Conservation (phyloP, 2,329 filamentous ascomycete genomes). For the Nemania sp. region DNA sequence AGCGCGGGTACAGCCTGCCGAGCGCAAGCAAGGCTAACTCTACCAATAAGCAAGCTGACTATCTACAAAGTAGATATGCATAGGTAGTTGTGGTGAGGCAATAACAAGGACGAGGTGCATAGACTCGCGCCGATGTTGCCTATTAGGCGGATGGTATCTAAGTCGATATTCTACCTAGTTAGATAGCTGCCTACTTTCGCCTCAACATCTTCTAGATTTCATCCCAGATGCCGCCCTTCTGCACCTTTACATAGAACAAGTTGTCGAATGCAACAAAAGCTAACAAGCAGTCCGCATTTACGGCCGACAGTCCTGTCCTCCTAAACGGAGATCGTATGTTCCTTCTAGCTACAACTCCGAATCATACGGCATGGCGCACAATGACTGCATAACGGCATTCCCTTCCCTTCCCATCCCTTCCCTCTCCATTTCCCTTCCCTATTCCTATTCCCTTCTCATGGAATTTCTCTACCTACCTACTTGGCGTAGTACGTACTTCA, state of each 20-base stretch:
- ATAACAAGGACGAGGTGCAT: background rate
- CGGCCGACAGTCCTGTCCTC: background rate
- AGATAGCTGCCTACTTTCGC: background rate
- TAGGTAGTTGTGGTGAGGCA: background rate
- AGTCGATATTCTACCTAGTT: background rate
- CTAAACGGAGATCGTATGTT: slow-evolving; percentile 4
- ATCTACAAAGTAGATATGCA: too few relatives aligned
- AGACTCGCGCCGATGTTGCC: background rate
- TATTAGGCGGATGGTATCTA: background rate
- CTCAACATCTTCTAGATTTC: background rate
- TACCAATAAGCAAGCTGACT: background rate
- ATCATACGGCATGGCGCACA: background rate
- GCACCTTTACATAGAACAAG: background rate
- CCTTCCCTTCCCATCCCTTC: background rate
- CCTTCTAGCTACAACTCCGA: background rate
- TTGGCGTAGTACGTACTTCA: background rate
- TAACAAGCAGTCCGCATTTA: background rate
- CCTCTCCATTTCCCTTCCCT: too few relatives aligned
- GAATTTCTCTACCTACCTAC: background rate
- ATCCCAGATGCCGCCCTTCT: background rate
- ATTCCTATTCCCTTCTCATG: too few relatives aligned
- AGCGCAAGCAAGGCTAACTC: background rate
- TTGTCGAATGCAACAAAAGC: too few relatives aligned
- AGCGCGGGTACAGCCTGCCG: background rate
- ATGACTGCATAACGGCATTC: background rate